A percentile compares a stretch with the other conserved stretches of the same genome.
These are phyloP conservation scores for Paraphysoderma sedebokerense DNA, from an alignment of 371 early-diverging fungal genomes.

Conservation along the genomic window DNA sequence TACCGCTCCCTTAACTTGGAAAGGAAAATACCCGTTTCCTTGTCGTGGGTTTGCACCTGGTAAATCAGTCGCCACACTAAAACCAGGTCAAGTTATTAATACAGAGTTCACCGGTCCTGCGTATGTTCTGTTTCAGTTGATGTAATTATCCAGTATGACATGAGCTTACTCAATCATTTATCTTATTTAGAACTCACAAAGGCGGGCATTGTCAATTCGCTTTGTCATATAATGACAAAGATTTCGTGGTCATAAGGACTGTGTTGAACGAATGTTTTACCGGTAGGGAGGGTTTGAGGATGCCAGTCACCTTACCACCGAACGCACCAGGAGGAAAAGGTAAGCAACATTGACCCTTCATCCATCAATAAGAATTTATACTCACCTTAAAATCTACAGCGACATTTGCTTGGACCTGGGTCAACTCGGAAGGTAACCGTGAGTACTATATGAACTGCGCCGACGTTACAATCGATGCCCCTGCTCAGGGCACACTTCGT, in stretches of 20 bases:
- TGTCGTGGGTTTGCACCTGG: neutral
- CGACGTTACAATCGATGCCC: neutral
- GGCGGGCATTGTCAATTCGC: slow-evolving; percentile 2
- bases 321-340: slow-evolving; percentile 1
- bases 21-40: too few species aligned
- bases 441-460: slow-evolving; percentile 6
- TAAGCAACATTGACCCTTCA: too few species aligned
- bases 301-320: neutral
- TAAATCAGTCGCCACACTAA: neutral
- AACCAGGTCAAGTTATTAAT: too few species aligned
- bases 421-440: neutral
- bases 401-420: slow-evolving; percentile 6
- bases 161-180: too few species aligned
- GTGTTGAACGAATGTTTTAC: neutral
- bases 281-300: neutral
- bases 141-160: neutral
- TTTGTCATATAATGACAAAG: neutral
- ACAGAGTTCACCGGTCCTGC: too few species aligned
- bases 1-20: too few species aligned
- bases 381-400: too few species aligned
- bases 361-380: too few species aligned
- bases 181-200: too few species aligned
- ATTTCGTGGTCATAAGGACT: slow-evolving; percentile 1
- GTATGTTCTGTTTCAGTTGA: neutral
- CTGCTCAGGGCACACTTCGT: neutral